Evolutionary conservation across 2,329 filamentous ascomycete genomes (phyloP).

Genomic region (Cryphonectria japonica): DNA sequence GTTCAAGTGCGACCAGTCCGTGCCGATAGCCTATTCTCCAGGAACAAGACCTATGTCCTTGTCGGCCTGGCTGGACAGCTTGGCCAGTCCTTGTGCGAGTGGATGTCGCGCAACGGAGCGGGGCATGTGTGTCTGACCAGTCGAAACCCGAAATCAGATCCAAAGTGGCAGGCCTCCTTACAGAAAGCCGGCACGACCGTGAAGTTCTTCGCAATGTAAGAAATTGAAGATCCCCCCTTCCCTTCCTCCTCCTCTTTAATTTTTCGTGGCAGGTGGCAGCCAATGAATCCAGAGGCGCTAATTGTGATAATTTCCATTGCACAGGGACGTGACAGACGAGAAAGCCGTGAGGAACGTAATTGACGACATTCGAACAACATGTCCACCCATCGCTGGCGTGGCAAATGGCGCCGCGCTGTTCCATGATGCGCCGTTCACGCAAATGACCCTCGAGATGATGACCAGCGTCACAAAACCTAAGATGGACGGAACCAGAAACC

Average conservation of each 20-base stretch:
- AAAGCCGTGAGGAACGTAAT: slow-evolving; percentile 24
- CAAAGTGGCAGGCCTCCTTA: slow-evolving; percentile 34
- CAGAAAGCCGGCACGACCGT: slow-evolving; percentile 27
- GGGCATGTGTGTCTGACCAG: slow-evolving; percentile 44
- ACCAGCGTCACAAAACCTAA: slow-evolving; percentile 25
- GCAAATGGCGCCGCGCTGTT: slow-evolving; percentile 35
- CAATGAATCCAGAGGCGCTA: background rate
- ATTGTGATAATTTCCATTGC: background rate
- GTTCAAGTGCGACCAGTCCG: slow-evolving; percentile 5
- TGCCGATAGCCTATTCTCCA: slow-evolving; percentile 29
- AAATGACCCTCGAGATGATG: slow-evolving; percentile 28
- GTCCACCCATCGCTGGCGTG: slow-evolving; percentile 31
- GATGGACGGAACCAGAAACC: slow-evolving; percentile 29
- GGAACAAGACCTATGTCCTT: slow-evolving; percentile 40
- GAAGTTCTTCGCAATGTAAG: slow-evolving; percentile 21
- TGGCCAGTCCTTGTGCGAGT: slow-evolving; percentile 44
- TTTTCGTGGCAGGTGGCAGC: background rate
- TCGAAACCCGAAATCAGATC: slow-evolving; percentile 41
- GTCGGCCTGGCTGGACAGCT: slow-evolving; percentile 40
- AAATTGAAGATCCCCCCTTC: background rate
- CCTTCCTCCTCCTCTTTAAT: background rate
- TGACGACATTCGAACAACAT: background rate
- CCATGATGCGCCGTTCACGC: slow-evolving; percentile 24
- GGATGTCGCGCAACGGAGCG: slow-evolving; percentile 46
- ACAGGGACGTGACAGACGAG: slow-evolving; percentile 24